A percentile compares a stretch with the other conserved stretches of the same genome.
Conservation (phyloP, 768 basidiomycete genomes). For the Tremella fuciformis region DNA sequence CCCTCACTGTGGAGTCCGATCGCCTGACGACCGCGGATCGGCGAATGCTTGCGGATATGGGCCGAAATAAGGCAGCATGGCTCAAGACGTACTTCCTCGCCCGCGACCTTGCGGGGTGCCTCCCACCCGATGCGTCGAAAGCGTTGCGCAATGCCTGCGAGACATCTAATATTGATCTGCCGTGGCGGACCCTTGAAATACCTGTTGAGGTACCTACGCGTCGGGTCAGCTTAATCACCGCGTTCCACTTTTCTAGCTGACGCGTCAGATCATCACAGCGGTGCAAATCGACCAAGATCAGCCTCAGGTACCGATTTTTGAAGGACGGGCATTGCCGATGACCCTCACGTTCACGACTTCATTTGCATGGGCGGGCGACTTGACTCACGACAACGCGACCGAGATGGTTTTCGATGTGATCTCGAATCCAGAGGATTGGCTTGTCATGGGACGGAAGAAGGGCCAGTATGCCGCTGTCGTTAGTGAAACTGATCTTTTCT, state of each 20-base stretch:
- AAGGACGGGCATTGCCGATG: slow-evolving; percentile 80
- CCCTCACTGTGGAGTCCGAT: no score
- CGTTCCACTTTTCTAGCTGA: slow-evolving; percentile 51
- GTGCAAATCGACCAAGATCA: slow-evolving; percentile 42
- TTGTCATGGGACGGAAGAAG: slow-evolving; percentile 81
- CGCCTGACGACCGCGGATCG: no score
- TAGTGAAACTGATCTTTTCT: slow-evolving; percentile 32
- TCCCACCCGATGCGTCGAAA: no score
- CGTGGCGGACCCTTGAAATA: slow-evolving; percentile 73
- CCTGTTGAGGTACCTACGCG: slow-evolving; percentile 81
- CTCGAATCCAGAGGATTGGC: slow-evolving; percentile 77
- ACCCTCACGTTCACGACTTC: slow-evolving; percentile 66
- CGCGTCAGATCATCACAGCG: slow-evolving; percentile 57
- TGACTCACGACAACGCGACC: not conserved
- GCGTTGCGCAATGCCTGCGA: slow-evolving; percentile 3
- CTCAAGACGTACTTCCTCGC: slow-evolving; percentile 4
- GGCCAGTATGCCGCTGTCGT: slow-evolving; percentile 77
- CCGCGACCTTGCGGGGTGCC: slow-evolving; percentile 2
- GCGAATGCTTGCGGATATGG: no score
- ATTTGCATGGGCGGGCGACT: slow-evolving; percentile 69
- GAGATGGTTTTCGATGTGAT: slow-evolving; percentile 69
- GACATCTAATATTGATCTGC: slow-evolving; percentile 8
- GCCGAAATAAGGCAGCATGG: not conserved
- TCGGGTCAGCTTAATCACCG: slow-evolving; percentile 59
- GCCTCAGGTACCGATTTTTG: slow-evolving; percentile 60